Base-by-base conservation (phyloP, 805 yeast genomes). In the Barnettozyma californica region DNA sequence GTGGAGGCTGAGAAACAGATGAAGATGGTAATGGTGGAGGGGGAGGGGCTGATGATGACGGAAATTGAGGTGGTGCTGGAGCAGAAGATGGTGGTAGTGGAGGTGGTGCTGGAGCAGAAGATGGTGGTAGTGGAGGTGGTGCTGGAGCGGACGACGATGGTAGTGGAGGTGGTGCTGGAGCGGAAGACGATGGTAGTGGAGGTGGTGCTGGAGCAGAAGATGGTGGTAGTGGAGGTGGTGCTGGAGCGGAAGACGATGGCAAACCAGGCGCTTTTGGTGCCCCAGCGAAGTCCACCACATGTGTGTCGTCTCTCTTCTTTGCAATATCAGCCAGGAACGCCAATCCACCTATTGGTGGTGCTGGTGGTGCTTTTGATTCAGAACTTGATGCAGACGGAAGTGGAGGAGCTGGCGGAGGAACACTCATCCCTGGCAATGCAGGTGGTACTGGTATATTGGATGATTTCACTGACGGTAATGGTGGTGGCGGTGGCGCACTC, bases 301-400 rank as follows among this genome's bases (percentile, higher is more conserved):
- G 60, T 1, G 73, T 49, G 16, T 80, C 80, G 53, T 75, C 71
- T 60, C 84, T 68, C 59, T 75, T 77, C 33, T 75, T 71, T 51
- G 79, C 78, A 44, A 81, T 80, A 50, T 80, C 78, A 1, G 80
- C 80, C 44, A 80, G 67, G 54, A 81, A 80, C 5, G 87, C 85
- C 20, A 80, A 59, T 0, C 68, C 74, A 10, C 37, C 39, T 31
- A 37, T 4, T 9, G 40, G 47, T 29, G 37, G 38, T 11, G 46
- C 43, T 21, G 54, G 46, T 9, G 43, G 46, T 14, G 33, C 33
- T 5, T 14, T 29, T 5, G n/a, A 13, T 29, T 16, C 33, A 29
- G n/a, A 29, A 14, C 31, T 27, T 37, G 56, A 54, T 10, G 51
- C 43, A 16, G 61, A 49, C 13, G 20, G 38, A 35, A 35, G 38